Conservation (phyloP, 257 asterid genomes). For the Agastache rugosa region DNA sequence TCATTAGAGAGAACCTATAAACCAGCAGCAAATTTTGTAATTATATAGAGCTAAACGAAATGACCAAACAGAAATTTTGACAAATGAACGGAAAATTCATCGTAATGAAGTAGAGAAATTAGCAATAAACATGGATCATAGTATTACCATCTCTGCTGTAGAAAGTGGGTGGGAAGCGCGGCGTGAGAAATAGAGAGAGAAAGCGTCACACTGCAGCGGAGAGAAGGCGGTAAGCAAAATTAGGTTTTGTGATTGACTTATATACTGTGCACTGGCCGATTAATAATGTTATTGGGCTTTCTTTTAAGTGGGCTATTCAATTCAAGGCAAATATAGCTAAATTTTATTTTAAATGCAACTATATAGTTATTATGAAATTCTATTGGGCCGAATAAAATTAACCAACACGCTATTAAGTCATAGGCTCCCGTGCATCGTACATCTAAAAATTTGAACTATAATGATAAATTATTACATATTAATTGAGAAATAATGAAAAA, state of each 20-base stretch:
- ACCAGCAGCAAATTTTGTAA: not conserved
- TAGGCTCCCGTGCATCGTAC: no score
- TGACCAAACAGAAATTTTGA: not conserved
- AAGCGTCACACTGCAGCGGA: not conserved
- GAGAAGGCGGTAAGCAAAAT: not conserved
- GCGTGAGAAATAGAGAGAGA: not conserved
- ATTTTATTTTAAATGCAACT: no score
- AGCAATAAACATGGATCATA: not conserved
- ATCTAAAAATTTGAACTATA: no score
- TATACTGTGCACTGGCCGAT: not conserved
- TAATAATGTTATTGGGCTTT: not conserved
- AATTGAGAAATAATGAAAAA: no score
- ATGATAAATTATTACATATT: no score
- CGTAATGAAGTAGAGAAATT: not conserved
- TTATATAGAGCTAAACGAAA: not conserved
- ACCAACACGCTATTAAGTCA: no score
- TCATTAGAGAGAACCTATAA: slow-evolving; percentile 64
- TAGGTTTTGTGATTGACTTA: not conserved
- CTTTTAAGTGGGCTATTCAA: no score
- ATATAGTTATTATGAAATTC: no score
- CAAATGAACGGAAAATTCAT: not conserved
- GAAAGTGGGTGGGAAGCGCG: not conserved
- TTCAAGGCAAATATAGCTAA: no score
- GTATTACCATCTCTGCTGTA: not conserved
- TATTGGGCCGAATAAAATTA: no score